Conservation (phyloP, 352 stramenopile species). For the Pythium aristosporum region DNA sequence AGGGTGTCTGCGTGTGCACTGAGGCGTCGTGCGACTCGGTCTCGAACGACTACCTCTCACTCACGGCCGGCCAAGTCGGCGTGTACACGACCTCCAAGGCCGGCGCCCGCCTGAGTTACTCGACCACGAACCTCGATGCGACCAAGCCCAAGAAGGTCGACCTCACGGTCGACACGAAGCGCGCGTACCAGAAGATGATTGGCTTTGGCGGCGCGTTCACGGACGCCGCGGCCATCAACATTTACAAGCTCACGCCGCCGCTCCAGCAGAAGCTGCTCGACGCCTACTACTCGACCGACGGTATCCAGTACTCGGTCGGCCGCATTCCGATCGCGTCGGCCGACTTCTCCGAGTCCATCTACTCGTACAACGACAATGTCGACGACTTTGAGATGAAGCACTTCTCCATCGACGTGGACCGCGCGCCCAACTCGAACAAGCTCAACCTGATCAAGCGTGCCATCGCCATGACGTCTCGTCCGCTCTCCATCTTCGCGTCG, state of each 20-base stretch:
- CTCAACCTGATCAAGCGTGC: constrained; percentile 68
- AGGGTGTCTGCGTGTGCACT: constrained; percentile 63
- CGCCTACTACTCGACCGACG: constrained; percentile 72
- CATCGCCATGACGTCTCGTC: constrained; percentile 38
- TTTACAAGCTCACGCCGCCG: constrained; percentile 54
- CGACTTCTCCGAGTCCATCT: constrained; percentile 86
- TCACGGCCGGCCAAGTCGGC: constrained; percentile 35
- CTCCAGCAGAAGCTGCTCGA: constrained; percentile 74
- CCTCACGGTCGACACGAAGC: constrained; percentile 38
- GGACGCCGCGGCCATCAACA: constrained; percentile 78
- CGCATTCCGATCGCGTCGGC: constrained; percentile 83
- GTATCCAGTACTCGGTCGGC: constrained; percentile 81
- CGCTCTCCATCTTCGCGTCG: constrained; percentile 73
- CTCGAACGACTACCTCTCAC: constrained; percentile 44
- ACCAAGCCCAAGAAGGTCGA: constrained; percentile 27
- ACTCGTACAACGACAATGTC: constrained; percentile 82
- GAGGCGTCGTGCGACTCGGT: constrained; percentile 46
- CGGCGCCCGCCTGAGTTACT: constrained; percentile 45
- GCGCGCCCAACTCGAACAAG: constrained; percentile 50
- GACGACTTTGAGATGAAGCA: constrained; percentile 80
- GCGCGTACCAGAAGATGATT: constrained; percentile 78
- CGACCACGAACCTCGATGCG: constrained; percentile 17
- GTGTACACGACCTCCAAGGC: constrained; percentile 50
- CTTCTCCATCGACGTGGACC: constrained; percentile 87
- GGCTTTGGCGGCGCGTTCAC: constrained; percentile 92